phyloP scores from a whole-genome alignment of 1,284 basidiomycete genomes.

The Cutaneotrichosporon sp. region DNA sequence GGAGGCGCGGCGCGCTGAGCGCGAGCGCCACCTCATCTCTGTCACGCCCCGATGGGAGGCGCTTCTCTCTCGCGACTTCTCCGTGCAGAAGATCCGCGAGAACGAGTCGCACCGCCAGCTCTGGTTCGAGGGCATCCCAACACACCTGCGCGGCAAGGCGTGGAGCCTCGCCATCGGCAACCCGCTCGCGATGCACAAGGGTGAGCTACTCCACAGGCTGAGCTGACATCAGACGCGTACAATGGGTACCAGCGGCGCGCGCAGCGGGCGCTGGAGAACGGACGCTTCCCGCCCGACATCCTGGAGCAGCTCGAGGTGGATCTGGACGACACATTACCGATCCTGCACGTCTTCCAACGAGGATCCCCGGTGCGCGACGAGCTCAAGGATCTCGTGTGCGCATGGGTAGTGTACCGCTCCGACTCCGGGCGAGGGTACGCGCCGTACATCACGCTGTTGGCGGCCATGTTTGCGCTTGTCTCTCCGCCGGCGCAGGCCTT shows the following conservation, averaged over 20 bases:
- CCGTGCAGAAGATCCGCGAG: conserved; percentile 26
- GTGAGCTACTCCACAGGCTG: conserved; percentile 57
- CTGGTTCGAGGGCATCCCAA: conserved; percentile 93
- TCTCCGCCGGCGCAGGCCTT: conserved; percentile 76
- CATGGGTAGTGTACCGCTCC: conserved; percentile 86
- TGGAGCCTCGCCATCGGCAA: conserved; percentile 92
- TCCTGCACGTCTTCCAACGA: conserved; percentile 81
- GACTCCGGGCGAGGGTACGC: conserved; percentile 84
- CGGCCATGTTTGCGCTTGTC: conserved; percentile 86
- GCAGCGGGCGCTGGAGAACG: conserved; percentile 67
- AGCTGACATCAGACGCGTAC: conserved; percentile 65
- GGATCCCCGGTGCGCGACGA: conserved; percentile 83
- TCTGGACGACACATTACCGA: conserved; percentile 75
- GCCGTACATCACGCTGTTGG: conserved; percentile 59
- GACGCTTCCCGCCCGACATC: conserved; percentile 71
- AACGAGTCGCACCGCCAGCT: conserved; percentile 64
- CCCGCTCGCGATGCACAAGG: conserved; percentile 79
- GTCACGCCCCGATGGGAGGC: conserved; percentile 47
- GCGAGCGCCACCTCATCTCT: conserved; percentile 39
- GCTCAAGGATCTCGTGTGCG: conserved; percentile 80
- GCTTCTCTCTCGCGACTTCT: conserved; percentile 36
- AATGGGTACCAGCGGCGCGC: conserved; percentile 71
- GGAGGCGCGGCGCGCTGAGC: conserved; percentile 35
- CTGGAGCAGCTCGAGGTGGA: conserved; percentile 77
- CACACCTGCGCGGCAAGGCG: conserved; percentile 76